Evolutionary conservation across 202 grass and related monocot species (phyloP).

Genomic region (Cymbopogon flexuosus): DNA sequence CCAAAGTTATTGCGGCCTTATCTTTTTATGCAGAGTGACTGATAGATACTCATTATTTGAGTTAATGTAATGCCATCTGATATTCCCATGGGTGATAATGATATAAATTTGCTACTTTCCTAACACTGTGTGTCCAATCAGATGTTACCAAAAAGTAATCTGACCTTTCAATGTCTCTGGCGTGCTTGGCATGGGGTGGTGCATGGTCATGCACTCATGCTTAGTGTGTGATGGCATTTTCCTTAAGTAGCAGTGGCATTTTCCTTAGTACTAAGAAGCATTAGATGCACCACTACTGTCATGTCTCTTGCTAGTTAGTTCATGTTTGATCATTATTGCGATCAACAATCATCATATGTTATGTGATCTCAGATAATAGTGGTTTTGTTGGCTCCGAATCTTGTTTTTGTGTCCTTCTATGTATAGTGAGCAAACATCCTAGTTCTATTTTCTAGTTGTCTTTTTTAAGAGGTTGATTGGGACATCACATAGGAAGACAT

Average conservation of each 20-base stretch:
- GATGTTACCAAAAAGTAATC: neutral
- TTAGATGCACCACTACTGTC: neutral
- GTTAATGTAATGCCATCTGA: slow-evolving; percentile 31
- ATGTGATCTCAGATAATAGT: neutral
- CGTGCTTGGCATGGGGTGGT: slow-evolving; percentile 1
- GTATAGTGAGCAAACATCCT: neutral
- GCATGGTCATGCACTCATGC: neutral
- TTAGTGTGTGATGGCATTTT: slow-evolving; percentile 10
- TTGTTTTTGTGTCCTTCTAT: neutral
- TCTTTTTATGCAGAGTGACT: slow-evolving; percentile 14
- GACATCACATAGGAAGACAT: neutral
- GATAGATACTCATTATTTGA: slow-evolving; percentile 18
- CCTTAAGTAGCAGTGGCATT: neutral
- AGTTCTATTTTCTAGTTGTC: neutral
- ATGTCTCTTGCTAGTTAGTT: neutral
- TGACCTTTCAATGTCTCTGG: neutral
- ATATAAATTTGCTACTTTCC: slow-evolving; percentile 26
- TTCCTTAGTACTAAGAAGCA: neutral
- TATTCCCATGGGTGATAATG: slow-evolving; percentile 31
- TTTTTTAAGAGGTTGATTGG: neutral
- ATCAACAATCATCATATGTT: neutral
- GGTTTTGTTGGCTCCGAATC: neutral
- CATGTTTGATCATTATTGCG: slow-evolving; percentile 7
- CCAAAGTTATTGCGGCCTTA: neutral
- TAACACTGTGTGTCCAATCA: slow-evolving; percentile 39